A percentile compares a stretch with the other conserved stretches of the same genome.
phyloP scores from a whole-genome alignment of 345 rosid species.

The Conringia planisiliqua region DNA sequence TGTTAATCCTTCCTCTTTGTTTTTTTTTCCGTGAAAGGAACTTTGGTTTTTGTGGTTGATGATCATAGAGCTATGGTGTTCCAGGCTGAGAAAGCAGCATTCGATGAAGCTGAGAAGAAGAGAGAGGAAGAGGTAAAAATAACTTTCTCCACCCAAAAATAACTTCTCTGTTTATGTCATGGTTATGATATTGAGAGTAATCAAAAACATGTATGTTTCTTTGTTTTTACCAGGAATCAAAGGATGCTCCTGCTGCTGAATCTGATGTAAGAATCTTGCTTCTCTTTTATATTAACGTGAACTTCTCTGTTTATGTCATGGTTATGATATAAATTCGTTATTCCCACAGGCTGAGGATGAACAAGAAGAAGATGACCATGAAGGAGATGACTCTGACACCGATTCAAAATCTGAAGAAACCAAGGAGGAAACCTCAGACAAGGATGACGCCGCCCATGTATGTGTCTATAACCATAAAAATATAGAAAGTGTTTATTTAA shows the following conservation, averaged over 20 bases:
- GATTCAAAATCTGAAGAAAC: conserved; percentile 44
- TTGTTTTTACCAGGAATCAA: conserved; percentile 51
- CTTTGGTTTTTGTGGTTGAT: conserved; percentile 13
- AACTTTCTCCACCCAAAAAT: not conserved
- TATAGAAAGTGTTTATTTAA: not conserved
- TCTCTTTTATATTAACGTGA: not conserved
- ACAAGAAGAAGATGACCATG: conserved; percentile 47
- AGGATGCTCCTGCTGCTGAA: conserved; percentile 53
- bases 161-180: too few species aligned
- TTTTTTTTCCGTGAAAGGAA: not conserved
- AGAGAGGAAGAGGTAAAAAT: conserved; percentile 89
- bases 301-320: not conserved
- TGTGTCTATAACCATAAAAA: not conserved
- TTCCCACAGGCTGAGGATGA: conserved; percentile 63
- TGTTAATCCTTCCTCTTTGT: conserved; percentile 10
- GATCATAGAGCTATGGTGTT: conserved; percentile 10
- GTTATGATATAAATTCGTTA: not conserved
- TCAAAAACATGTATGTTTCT: not conserved
- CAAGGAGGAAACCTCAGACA: conserved; percentile 28
- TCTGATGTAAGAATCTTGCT: conserved; percentile 58
- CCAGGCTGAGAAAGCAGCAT: conserved; percentile 97
- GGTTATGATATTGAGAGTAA: too few species aligned
- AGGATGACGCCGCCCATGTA: conserved; percentile 45
- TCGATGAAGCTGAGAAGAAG: conserved; percentile 88
- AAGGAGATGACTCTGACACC: conserved; percentile 43